Evolutionary conservation across 176 grass and related monocot genomes (phyloP).

Genomic region (Pharus latifolius): DNA sequence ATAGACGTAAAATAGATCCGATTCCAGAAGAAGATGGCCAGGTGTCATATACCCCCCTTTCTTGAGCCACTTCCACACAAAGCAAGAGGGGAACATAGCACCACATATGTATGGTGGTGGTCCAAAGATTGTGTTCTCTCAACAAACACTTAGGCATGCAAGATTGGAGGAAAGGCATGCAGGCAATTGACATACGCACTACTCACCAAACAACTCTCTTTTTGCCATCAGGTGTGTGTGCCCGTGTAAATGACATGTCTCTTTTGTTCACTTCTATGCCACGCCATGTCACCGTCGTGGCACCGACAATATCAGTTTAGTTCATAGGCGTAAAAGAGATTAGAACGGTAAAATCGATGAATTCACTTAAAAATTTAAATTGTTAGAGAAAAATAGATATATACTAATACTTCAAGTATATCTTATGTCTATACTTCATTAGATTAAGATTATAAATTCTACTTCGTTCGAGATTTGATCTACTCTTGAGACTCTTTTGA

Average conservation of each 20-base stretch:
- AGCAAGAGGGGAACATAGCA: slow-evolving; percentile 2
- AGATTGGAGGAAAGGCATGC: not conserved
- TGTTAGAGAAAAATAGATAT: too few relatives aligned
- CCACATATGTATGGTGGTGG: not conserved
- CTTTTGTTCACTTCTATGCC: not conserved
- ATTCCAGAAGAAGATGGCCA: not conserved
- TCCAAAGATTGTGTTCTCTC: slow-evolving; percentile 32
- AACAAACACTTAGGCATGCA: slow-evolving; percentile 13
- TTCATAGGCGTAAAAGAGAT: too few relatives aligned
- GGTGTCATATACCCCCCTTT: not conserved
- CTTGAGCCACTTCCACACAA: slow-evolving; percentile 26
- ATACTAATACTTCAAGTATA: too few relatives aligned
- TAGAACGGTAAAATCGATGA: too few relatives aligned
- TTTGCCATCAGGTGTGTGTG: slow-evolving; percentile 29
- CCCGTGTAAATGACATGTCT: slow-evolving; percentile 37
- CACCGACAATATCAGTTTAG: not conserved
- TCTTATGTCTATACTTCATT: too few relatives aligned
- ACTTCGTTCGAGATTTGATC: too few relatives aligned
- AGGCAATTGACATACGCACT: slow-evolving; percentile 3
- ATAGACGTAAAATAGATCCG: too few relatives aligned
- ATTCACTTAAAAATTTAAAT: too few relatives aligned
- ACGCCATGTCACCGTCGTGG: not conserved
- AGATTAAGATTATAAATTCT: too few relatives aligned
- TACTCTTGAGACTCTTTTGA: too few relatives aligned
- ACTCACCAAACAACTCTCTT: not conserved